Evolutionary conservation across 2,329 filamentous ascomycete species (phyloP), one percentile per base, ranked within the genome.

Genomic region (Penicillium occitanis): DNA sequence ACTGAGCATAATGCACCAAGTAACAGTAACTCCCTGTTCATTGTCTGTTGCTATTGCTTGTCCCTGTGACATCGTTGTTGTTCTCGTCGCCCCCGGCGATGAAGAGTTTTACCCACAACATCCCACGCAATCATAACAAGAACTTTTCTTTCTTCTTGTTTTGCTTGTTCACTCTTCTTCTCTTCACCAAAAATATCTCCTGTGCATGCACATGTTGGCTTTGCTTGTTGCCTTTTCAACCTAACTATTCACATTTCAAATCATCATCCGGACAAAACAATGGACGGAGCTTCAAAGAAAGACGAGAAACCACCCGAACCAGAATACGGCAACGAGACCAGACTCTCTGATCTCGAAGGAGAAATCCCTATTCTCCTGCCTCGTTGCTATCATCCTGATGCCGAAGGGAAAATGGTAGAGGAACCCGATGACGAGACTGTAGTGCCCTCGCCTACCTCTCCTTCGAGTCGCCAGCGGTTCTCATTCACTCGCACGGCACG

Each of bases 61-160:
- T 28, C 25, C 14, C 19, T 37, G 40, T 64, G 50, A 58, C 40
- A 57, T 63, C 50, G 61, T 63, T n/a, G 13, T 25, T 35, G 25
- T 44, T 7, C 35, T 33, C 35, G 51, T 64, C 53, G 62, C 62
- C 62, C 62, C 62, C 61, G 51, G 62, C 62, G 62, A 64, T 64
- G 51, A 58, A 35, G 22, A 58, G 19, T 17, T 60, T 46, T 59
- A 17, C 10, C 14, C 57, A 44, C 37, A 44, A 46, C 57, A 59
- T 42, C 55, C 7, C 22, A 22, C 28, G 19, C 5, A 30, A 42
- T 28, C n/a, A 28, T 42, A 60, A 46, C 4, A 46, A 60, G 19
- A 33, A 19, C 37, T 60, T 30, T 60, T 60, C 13, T 19, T 46
- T 59, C 57, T 44, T 28, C 33, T 44, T 51, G 25, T 8, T 40